Percentiles rank a stretch among this genome's conserved stretches.
Evolutionary conservation across 495 filamentous ascomycete species (phyloP).

Genomic region (Podospora tetraspora): DNA sequence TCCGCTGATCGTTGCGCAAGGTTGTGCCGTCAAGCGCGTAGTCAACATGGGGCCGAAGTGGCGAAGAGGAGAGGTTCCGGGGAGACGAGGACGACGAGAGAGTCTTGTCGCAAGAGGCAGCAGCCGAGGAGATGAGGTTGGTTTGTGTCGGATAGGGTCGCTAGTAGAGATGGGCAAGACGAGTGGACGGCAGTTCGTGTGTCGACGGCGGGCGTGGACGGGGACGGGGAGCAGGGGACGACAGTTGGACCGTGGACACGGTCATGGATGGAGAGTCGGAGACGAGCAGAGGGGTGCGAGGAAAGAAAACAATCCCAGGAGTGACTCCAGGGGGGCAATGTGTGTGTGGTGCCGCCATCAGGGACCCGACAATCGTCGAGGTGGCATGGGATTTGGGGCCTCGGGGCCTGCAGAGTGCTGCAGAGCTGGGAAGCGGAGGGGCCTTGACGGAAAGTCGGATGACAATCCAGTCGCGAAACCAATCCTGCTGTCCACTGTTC

Average conservation of each 20-base stretch:
- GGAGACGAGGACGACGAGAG: background rate
- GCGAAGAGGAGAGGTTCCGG: background rate
- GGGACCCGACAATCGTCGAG: background rate
- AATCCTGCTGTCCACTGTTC: background rate
- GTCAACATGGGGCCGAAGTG: conserved; percentile 13
- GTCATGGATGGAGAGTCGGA: background rate
- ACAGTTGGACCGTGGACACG: background rate
- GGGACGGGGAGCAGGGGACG: too few species aligned
- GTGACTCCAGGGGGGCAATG: background rate
- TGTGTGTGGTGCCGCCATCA: background rate
- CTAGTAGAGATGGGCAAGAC: too few species aligned
- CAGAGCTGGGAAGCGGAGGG: background rate
- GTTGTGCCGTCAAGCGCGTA: conserved; percentile 5
- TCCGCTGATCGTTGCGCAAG: conserved; percentile 13
- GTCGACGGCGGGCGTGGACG: too few species aligned
- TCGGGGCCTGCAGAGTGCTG: background rate
- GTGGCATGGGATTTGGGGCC: background rate
- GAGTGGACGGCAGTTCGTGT: too few species aligned
- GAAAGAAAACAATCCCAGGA: background rate
- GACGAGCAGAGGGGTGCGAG: too few species aligned
- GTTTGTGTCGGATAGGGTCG: background rate
- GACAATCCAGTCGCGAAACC: conserved; percentile 2
- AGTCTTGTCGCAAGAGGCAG: background rate
- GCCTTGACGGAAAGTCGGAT: background rate
- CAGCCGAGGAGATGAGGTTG: background rate